A percentile compares a stretch with the other conserved stretches of the same genome.
These are phyloP conservation scores for Graphilbum sp. DNA, from an alignment of 2,329 filamentous ascomycete species.

Conservation along the genomic window DNA sequence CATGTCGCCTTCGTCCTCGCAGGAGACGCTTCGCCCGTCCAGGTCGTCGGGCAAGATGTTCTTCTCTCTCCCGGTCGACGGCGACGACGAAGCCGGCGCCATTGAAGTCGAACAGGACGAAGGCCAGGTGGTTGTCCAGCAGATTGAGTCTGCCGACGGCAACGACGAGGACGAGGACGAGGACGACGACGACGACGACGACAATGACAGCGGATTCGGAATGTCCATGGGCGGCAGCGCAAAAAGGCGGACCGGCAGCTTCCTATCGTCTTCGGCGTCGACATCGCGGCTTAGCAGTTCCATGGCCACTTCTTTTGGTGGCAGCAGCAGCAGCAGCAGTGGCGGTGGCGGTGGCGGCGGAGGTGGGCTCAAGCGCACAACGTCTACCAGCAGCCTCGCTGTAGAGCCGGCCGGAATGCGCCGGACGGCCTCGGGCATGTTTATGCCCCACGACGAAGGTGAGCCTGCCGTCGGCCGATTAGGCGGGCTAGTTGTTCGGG, in stretches of 20 bases:
- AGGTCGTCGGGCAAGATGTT: conserved; percentile 49
- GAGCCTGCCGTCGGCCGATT: conserved; percentile 39
- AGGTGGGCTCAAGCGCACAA: conserved; percentile 26
- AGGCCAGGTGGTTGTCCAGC: conserved; percentile 7
- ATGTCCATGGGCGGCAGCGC: conserved; percentile 7
- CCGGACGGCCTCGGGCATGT: conserved; percentile 73
- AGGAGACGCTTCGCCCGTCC: conserved; percentile 63
- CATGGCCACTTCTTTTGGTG: neutral
- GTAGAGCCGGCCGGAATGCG: conserved; percentile 47
- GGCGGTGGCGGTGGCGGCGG: no score
- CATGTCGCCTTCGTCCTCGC: conserved; percentile 60
- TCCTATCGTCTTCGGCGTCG: conserved; percentile 4
- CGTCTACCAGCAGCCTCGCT: conserved; percentile 31
- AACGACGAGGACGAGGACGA: conserved; percentile 9
- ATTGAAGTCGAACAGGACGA: conserved; percentile 12
- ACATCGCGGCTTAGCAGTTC: conserved; percentile 5
- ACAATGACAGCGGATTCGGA: conserved; percentile 4
- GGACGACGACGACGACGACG: conserved; percentile 3
- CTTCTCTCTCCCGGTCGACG: conserved; percentile 43
- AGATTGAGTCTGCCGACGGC: conserved; percentile 10
- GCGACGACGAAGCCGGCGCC: conserved; percentile 36
- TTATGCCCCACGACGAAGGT: conserved; percentile 72
- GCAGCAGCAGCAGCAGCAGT: neutral
- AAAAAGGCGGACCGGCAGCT: conserved; percentile 1
- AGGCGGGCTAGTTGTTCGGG: conserved; percentile 56